phyloP scores from a whole-genome alignment of 257 asterid genomes.

The Solanum pinnatisectum region DNA sequence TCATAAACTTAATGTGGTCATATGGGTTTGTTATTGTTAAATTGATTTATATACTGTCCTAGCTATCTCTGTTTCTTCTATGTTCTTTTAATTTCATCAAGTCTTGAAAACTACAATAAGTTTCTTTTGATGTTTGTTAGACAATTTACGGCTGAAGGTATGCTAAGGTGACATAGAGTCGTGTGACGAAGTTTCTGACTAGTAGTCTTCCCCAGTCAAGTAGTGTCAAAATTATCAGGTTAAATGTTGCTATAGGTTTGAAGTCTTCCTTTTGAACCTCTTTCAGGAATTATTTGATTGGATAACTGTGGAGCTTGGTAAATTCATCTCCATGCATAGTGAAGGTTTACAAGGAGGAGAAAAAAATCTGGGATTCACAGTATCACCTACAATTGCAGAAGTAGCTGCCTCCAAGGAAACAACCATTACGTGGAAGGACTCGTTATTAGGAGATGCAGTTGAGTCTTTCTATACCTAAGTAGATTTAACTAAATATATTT shows the following conservation, averaged over 20 bases:
- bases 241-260: background rate
- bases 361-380: slow-evolving; percentile 46
- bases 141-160: background rate
- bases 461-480: slow-evolving; percentile 12
- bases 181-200: background rate
- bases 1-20: background rate
- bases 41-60: background rate
- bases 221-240: background rate
- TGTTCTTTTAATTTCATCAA: background rate
- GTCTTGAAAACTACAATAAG: background rate
- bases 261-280: background rate
- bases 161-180: background rate
- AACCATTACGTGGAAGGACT: slow-evolving; percentile 35
- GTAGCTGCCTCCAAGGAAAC: slow-evolving; percentile 24
- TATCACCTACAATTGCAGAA: slow-evolving; percentile 44
- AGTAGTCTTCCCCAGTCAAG: background rate
- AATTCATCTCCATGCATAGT: slow-evolving; percentile 33
- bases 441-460: slow-evolving; percentile 37
- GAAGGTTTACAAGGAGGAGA: slow-evolving; percentile 13
- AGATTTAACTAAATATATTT: background rate
- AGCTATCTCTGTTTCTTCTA: background rate
- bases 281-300: slow-evolving; percentile 57
- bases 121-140: background rate
- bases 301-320: slow-evolving; percentile 48
- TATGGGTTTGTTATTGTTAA: background rate